Percentiles rank a stretch among this genome's conserved stretches.
Evolutionary conservation across 305 asterid species (phyloP).

Genomic region (Andrographis paniculata): DNA sequence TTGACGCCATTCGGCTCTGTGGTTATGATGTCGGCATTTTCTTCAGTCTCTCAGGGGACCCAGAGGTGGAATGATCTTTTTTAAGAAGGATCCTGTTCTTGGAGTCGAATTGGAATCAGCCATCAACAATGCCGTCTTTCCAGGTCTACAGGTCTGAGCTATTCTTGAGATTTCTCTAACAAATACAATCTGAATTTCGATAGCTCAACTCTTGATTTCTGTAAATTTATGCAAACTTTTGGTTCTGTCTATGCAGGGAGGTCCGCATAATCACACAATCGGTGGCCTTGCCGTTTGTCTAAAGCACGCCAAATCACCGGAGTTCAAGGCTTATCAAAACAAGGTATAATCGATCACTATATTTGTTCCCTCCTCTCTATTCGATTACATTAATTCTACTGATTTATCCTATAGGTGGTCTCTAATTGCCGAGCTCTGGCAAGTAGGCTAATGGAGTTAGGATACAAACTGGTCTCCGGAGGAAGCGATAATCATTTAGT

Average conservation of each 20-base stretch:
- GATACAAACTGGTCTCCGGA: conserved; percentile 84
- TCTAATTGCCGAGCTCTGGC: conserved; percentile 90
- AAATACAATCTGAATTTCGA: background rate
- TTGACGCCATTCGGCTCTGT: background rate
- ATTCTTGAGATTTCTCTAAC: background rate
- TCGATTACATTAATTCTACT: conserved; percentile 17
- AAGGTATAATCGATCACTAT: conserved; percentile 29
- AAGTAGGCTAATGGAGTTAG: conserved; percentile 57
- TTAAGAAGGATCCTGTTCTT: conserved; percentile 77
- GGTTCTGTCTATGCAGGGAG: conserved; percentile 48
- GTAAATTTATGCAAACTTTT: background rate
- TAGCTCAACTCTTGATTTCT: background rate
- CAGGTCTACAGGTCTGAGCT: conserved; percentile 78
- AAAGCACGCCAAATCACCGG: conserved; percentile 75
- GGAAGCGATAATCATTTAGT: conserved; percentile 97
- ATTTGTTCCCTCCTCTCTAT: background rate
- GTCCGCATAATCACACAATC: conserved; percentile 96
- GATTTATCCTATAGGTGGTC: conserved; percentile 47
- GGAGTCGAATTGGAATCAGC: conserved; percentile 82
- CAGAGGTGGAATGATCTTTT: conserved; percentile 97
- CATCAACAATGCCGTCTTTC: conserved; percentile 89
- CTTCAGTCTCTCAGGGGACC: conserved; percentile 94
- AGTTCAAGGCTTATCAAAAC: conserved; percentile 74
- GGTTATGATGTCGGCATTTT: conserved; percentile 18
- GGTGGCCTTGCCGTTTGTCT: conserved; percentile 86